Base-by-base conservation (phyloP, 495 filamentous ascomycete genomes). In the Aspergillus bridgeri region DNA sequence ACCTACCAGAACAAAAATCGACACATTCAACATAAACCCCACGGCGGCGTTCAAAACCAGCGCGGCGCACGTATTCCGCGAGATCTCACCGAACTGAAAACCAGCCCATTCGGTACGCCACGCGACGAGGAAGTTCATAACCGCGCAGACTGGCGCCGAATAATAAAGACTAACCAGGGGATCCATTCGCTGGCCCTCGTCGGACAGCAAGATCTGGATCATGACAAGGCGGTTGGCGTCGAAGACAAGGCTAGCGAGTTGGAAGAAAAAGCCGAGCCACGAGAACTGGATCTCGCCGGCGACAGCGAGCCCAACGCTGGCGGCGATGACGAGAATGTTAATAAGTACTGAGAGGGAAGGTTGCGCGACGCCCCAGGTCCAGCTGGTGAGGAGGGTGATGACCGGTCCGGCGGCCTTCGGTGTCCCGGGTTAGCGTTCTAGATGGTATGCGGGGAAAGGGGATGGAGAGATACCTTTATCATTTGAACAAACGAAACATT, bases 141-240 rank as follows among this genome's bases (percentile, higher is more conserved):
- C 57, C 6, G 89, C 86, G 69, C 89, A 92, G 8, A 90, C 80
- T 0, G 90, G 90, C 0, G 90, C 89, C 62, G 87, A 91, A 71
- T 93, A 94, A 75, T 94, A 94, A 24, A 94, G 79, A 33, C 85
- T 89, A 46, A 92, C 88, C 17, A 94, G 78, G 21, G 90, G 88
- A 61, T 93, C 89, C 90, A 94, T 92, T 68, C 88, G 88, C 66
- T 81, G 83, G 54, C 85, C 85, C n/a, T 82, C 75, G 3, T 77
- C 83, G 48, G 79, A 83, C 6, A 93, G 77, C 52, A 94, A 72
- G 3, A 83, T 79, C 71, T 93, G 84, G 54, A 92, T 87, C 82
- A 92, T 83, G 61, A 90, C 83, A 33, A 94, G 72, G n/a, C 89
- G 81, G 46, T 87, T 78, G 21, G 89, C 86, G 68, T 94, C 90